These are phyloP conservation scores for Pyrenophora teres DNA, from an alignment of 2,329 filamentous ascomycete genomes.

Conservation along the genomic window DNA sequence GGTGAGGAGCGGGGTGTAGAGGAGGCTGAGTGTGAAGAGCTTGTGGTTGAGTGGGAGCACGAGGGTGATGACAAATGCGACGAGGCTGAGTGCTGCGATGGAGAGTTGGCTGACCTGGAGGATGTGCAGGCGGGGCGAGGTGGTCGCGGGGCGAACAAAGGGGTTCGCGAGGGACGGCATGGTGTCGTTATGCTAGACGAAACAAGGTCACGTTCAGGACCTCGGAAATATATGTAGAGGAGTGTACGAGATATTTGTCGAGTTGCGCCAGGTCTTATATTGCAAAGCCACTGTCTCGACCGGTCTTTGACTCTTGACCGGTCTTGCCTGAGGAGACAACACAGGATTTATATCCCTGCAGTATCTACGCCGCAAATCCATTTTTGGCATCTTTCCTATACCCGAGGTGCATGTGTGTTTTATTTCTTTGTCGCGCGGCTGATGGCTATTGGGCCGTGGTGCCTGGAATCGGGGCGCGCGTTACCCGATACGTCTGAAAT, in stretches of 20 bases:
- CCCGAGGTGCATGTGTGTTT: slow-evolving; percentile 2
- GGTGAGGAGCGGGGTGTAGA: slow-evolving; percentile 27
- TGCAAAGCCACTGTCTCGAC: slow-evolving; percentile 19
- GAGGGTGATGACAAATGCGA: slow-evolving; percentile 24
- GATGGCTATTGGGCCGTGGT: slow-evolving; percentile 16
- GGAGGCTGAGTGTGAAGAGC: slow-evolving; percentile 30
- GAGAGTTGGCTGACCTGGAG: slow-evolving; percentile 26
- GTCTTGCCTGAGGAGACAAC: slow-evolving; percentile 17
- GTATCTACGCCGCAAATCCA: not conserved
- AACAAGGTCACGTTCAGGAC: too few species aligned
- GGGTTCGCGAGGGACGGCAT: slow-evolving; percentile 11
- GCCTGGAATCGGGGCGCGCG: slow-evolving; percentile 16
- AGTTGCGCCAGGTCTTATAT: slow-evolving; percentile 16
- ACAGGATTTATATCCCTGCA: slow-evolving; percentile 5
- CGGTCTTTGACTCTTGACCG: slow-evolving; percentile 30
- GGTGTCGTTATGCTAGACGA: not conserved
- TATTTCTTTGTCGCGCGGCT: slow-evolving; percentile 10
- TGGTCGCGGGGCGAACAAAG: slow-evolving; percentile 8
- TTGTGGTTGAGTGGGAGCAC: slow-evolving; percentile 26
- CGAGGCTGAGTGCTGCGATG: slow-evolving; percentile 17
- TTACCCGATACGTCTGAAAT: slow-evolving; percentile 18
- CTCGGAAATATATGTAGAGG: not conserved
- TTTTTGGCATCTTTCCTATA: slow-evolving; percentile 14
- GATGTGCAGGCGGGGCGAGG: slow-evolving; percentile 24
- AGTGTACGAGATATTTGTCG: not conserved